Base-by-base conservation (phyloP, 2,329 filamentous ascomycete species). In the Clarireedia hainanense region DNA sequence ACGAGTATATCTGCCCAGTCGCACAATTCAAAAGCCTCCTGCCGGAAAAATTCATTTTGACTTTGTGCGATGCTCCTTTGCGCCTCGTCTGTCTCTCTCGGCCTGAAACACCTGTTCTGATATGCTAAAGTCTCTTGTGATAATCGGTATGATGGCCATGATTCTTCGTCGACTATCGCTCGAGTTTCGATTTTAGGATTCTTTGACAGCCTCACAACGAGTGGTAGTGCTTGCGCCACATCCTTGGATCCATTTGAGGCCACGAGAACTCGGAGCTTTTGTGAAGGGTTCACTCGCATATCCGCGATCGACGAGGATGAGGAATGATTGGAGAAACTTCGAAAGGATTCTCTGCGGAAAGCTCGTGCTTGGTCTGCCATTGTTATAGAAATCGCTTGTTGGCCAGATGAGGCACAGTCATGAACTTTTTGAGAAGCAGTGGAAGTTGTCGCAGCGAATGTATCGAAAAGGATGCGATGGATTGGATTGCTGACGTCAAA, bases 1-100 rank as follows among this genome's bases (percentile, higher is more conserved):
- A 96, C 84, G 57, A 96, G 77, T 62, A 96, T 74, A 70, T 96
- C 88, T 5, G 91, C 89, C 91, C 91, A 96, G 59, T 89, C 81
- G 61, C 90, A 89, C 58, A 95, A 72, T 61, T 89, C 85, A 62
- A 76, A 81, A 3, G 76, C 83, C 60, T 76, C 79, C 67, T 73
- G 73, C 58, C 72, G 73, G 57, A 76, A 78, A 49, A 75, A 75
- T 60, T 83, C 80, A 63, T 80, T 59, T 43, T 67, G 61, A 24
- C 61, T 55, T 43, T 60, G 50, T 45, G 68, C 65, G 39, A 66
- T 61, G 12, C 48, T 52, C 64, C 65, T 65, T n/a, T 57, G 50
- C 6, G 58, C 56, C 42, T 65, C 60, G 45, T 64, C 62, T 47
- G 59, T 63, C 46, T 60, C 60, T 43, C 50, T 57, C 45, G 45